Evolutionary conservation across 495 filamentous ascomycete genomes (phyloP), one percentile per base, ranked within the genome.

Genomic region (Hyaloscypha hepaticicola): DNA sequence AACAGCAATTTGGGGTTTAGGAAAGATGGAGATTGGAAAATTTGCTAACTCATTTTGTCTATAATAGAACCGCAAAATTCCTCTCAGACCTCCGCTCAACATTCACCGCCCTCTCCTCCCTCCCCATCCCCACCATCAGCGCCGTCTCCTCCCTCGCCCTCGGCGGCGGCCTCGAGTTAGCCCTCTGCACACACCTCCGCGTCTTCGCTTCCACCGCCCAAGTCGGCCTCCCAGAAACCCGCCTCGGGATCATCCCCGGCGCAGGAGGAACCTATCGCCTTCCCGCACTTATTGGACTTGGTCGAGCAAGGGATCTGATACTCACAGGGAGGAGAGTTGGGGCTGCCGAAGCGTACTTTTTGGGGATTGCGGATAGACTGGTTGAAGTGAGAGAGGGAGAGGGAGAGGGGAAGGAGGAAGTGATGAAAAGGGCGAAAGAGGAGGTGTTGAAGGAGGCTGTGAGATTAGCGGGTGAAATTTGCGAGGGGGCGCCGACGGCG

Each of bases 251-350:
- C 70, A 89, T 98, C 63, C 95, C 95, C 6, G 95, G 95, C 50
- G 96, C 95, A 0, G 95, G 95, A 6, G 95, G 95, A 21, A 97
- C 93, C 0, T 93, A 90, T 73, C 87, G 95, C 5, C 82, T 99
- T 0, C 92, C 90, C 0, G 76, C 75, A 0, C 70, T 98, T 19
- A 87, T 98, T 59, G 96, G 95, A 5, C 73, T 85, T 5, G 74
- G 79, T 8, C 84, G 90, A 25, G 95, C 95, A 7, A 78, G 92
- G 51, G 92, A 98, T 71, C 74, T 97, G 53, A 86, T 97, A 8
- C 75, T 97, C 12, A 98, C 93, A 0, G 95, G 94, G 5, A 82
- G 95, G 9, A 79, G 90, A 58, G 88, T 98, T 2, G 80, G 82
- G 1, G 93, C 87, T 0, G 74, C 84, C 1, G 94, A 98, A 78